A percentile compares a stretch with the other conserved stretches of the same genome.
These are phyloP conservation scores for Chaetoceros tenuissimus DNA, from an alignment of 108 stramenopile species.

Conservation along the genomic window DNA sequence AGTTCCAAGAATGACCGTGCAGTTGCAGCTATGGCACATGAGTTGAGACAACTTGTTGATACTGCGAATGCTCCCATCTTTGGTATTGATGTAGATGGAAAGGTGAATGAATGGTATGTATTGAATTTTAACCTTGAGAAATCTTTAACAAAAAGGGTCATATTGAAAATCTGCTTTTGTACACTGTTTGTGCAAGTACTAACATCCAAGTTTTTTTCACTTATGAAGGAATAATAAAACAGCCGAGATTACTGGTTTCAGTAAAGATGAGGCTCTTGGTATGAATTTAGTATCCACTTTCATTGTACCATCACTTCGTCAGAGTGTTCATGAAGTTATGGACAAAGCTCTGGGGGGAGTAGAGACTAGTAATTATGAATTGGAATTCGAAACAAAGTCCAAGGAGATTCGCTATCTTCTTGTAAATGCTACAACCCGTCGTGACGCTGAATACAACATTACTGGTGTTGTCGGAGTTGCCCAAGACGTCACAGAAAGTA, in stretches of 20 bases:
- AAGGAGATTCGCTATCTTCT: slow-evolving; percentile 36
- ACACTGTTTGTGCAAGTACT: too few species aligned
- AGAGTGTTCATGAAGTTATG: slow-evolving; percentile 19
- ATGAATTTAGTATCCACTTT: slow-evolving; percentile 28
- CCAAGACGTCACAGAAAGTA: slow-evolving; percentile 68
- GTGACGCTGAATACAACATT: slow-evolving; percentile 42
- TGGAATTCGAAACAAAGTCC: slow-evolving; percentile 43
- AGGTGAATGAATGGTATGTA: slow-evolving; percentile 19
- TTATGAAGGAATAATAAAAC: slow-evolving; percentile 48
- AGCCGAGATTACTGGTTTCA: slow-evolving; percentile 37
- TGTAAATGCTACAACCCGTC: slow-evolving; percentile 56
- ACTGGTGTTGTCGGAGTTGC: slow-evolving; percentile 59
- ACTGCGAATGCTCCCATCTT: slow-evolving; percentile 69
- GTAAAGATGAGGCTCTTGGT: slow-evolving; percentile 34
- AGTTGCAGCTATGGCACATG: slow-evolving; percentile 27
- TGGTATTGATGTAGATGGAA: slow-evolving; percentile 50
- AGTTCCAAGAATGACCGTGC: slow-evolving; percentile 38
- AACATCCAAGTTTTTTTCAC: too few species aligned
- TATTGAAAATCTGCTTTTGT: too few species aligned
- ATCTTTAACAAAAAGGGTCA: slow-evolving; percentile 3
- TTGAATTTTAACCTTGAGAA: background rate
- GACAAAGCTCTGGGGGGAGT: slow-evolving; percentile 23
- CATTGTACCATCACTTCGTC: slow-evolving; percentile 12
- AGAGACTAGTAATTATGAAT: slow-evolving; percentile 43
- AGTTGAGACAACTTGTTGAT: slow-evolving; percentile 50